Conservation (phyloP, 2,329 filamentous ascomycete species). For the Aspergillus nomiae region DNA sequence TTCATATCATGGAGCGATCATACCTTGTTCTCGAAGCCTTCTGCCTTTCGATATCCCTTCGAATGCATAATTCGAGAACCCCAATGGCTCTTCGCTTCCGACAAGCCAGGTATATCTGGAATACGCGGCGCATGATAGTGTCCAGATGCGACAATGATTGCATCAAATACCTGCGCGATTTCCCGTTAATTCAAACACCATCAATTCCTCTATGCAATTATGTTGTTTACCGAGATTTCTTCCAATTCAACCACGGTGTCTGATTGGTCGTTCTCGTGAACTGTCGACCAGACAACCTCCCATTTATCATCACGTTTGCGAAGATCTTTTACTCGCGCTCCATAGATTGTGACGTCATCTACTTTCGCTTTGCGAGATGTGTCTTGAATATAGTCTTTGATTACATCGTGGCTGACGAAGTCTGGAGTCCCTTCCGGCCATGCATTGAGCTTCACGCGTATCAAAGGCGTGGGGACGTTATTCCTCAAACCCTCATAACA, state of each 20-base stretch:
- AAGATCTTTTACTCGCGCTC: slow-evolving; percentile 61
- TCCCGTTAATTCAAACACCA: neutral
- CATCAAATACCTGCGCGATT: slow-evolving; percentile 44
- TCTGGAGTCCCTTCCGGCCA: slow-evolving; percentile 65
- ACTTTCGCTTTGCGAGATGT: slow-evolving; percentile 56
- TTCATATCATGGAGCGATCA: slow-evolving; percentile 16
- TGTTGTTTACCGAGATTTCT: slow-evolving; percentile 11
- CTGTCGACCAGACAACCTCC: slow-evolving; percentile 53
- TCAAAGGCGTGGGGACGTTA: slow-evolving; percentile 55
- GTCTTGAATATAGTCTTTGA: slow-evolving; percentile 64
- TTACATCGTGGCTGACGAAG: slow-evolving; percentile 58
- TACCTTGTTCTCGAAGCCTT: slow-evolving; percentile 57
- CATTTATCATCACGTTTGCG: slow-evolving; percentile 53
- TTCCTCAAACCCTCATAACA: slow-evolving; percentile 57
- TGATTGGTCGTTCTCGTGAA: slow-evolving; percentile 29
- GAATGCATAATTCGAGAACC: slow-evolving; percentile 53
- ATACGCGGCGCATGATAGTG: slow-evolving; percentile 57
- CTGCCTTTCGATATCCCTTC: slow-evolving; percentile 52
- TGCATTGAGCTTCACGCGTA: slow-evolving; percentile 50
- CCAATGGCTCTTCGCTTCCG: slow-evolving; percentile 49
- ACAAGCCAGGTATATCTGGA: slow-evolving; percentile 52
- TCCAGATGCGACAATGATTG: slow-evolving; percentile 56
- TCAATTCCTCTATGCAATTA: neutral
- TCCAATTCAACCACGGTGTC: slow-evolving; percentile 10
- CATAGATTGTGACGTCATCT: slow-evolving; percentile 53